Percentiles rank a stretch among this genome's conserved stretches.
phyloP scores from a whole-genome alignment of 768 basidiomycete genomes.

The Hygrophoropsis aurantiaca region DNA sequence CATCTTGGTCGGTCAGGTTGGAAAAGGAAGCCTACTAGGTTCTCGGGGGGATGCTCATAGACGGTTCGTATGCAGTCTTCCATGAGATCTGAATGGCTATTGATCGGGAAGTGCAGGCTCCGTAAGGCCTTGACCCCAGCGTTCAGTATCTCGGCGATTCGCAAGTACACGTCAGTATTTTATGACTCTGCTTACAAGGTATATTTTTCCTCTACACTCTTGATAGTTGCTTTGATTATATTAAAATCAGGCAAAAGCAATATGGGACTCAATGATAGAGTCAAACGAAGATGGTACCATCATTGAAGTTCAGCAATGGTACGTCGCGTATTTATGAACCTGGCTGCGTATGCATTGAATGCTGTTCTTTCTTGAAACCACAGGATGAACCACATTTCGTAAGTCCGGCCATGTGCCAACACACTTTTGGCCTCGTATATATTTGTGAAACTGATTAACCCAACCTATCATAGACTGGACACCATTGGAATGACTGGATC shows the following conservation, averaged over 20 bases:
- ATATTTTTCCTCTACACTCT: not conserved
- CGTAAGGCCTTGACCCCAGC: constrained; percentile 3
- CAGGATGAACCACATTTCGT: constrained; percentile 4
- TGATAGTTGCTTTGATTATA: not conserved
- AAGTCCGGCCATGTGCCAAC: not conserved
- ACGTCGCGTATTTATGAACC: not conserved
- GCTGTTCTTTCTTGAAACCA: not conserved
- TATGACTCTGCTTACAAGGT: constrained; percentile 9
- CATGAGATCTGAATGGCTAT: constrained; percentile 1
- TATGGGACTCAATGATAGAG: not conserved
- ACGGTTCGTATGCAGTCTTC: constrained; percentile 11
- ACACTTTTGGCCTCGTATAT: not conserved
- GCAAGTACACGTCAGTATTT: constrained; percentile 3
- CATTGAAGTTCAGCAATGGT: constrained; percentile 3
- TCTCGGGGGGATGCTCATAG: constrained; percentile 20
- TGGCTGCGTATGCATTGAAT: too few species aligned
- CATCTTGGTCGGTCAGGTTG: constrained; percentile 4
- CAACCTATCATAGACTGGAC: constrained; percentile 22
- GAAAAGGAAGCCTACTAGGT: constrained; percentile 27
- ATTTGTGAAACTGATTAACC: not conserved
- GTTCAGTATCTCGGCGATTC: constrained; percentile 6
- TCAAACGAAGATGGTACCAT: not conserved
- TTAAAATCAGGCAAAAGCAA: not conserved
- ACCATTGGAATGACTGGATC: constrained; percentile 35
- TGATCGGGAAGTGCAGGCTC: constrained; percentile 1